phyloP scores from a whole-genome alignment of 192 early-diverging fungal genomes.

The Backusella mclennaniae region DNA sequence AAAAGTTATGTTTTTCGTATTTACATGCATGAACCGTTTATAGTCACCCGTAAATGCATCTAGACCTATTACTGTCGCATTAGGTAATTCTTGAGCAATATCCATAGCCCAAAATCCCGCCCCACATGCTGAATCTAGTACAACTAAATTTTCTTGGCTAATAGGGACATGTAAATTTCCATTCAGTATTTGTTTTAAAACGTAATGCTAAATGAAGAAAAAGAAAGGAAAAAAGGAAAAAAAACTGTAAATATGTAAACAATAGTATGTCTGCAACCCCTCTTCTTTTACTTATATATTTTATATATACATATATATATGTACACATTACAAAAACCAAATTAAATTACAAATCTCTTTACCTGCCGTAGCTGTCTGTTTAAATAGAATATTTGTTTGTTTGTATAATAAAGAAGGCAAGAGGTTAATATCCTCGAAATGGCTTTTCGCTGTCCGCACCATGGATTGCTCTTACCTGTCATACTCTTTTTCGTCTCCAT shows the following conservation, averaged over 20 bases:
- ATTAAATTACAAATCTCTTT: not conserved
- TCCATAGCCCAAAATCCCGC: slow-evolving; percentile 33
- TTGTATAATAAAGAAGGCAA: not conserved
- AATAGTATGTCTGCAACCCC: too few species aligned
- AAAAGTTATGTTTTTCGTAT: slow-evolving; percentile 19
- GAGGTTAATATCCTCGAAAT: not conserved
- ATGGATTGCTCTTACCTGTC: slow-evolving; percentile 9
- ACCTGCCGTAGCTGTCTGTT: slow-evolving; percentile 26
- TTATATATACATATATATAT: not conserved
- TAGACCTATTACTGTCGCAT: slow-evolving; percentile 21
- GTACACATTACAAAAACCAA: not conserved
- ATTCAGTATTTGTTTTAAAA: slow-evolving; percentile 25
- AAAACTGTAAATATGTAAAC: not conserved
- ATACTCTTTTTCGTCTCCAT: slow-evolving; percentile 27
- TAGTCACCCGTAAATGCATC: slow-evolving; percentile 7
- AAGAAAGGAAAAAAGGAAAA: not conserved
- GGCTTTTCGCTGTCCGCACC: not conserved
- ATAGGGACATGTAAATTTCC: not conserved
- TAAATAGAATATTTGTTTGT: not conserved
- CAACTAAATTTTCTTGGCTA: not conserved
- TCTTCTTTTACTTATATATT: not conserved
- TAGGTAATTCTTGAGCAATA: slow-evolving; percentile 19
- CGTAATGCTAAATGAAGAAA: slow-evolving; percentile 23
- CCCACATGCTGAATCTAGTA: slow-evolving; percentile 23
- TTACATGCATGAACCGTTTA: not conserved